A percentile compares a stretch with the other conserved stretches of the same genome.
phyloP scores from a whole-genome alignment of 1,139 yeast species.

The Yamadazyma dendronema region DNA sequence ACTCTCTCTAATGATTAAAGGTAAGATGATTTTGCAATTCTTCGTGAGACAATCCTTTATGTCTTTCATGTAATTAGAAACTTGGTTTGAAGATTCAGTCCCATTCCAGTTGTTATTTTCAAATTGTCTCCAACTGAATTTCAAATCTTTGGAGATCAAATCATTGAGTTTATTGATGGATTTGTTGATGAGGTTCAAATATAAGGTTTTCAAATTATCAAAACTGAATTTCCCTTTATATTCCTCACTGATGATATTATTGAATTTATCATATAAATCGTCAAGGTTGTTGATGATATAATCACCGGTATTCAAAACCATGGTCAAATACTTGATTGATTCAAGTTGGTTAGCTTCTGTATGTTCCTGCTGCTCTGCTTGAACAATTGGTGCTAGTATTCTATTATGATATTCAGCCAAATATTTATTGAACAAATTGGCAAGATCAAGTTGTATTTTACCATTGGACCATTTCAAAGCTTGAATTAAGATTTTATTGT shows the following conservation, averaged over 20 bases:
- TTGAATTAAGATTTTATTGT: conserved; percentile 71
- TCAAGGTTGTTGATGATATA: conserved; percentile 76
- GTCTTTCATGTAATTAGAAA: conserved; percentile 67
- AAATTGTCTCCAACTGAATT: conserved; percentile 83
- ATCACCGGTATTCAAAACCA: conserved; percentile 85
- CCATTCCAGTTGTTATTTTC: conserved; percentile 74
- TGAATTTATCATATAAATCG: conserved; percentile 70
- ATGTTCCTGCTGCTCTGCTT: conserved; percentile 26
- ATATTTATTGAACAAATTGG: conserved; percentile 66
- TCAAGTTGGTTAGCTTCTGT: conserved; percentile 38
- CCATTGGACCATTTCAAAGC: conserved; percentile 74
- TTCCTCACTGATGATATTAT: conserved; percentile 41
- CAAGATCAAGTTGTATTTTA: conserved; percentile 56
- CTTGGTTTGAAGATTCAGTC: conserved; percentile 61
- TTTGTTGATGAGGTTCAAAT: conserved; percentile 55
- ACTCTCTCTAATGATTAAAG: conserved; percentile 65
- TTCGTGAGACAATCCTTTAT: conserved; percentile 46
- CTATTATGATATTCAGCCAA: conserved; percentile 62
- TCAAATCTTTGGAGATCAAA: conserved; percentile 61
- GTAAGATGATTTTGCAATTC: conserved; percentile 51
- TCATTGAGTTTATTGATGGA: conserved; percentile 57
- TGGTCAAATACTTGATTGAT: conserved; percentile 64
- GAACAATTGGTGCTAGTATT: conserved; percentile 60
- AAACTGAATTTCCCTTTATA: conserved; percentile 43
- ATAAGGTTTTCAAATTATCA: conserved; percentile 55